Base-by-base conservation (phyloP, 257 asterid genomes). In the Ligustrum vulgare region DNA sequence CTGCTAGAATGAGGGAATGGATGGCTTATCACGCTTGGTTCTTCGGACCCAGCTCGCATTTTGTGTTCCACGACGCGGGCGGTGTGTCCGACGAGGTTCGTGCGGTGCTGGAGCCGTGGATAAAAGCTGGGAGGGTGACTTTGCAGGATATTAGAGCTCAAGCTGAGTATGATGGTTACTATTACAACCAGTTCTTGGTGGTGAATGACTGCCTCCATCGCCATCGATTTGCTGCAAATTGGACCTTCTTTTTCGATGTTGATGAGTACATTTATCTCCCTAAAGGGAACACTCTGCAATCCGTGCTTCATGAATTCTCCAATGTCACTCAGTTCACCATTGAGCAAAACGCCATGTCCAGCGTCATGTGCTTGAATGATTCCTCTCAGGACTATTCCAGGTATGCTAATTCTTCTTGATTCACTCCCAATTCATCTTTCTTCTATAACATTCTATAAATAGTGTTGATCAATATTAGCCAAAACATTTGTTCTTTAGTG, bases 11-110 rank as follows among this genome's bases (percentile, higher is more conserved):
- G 76, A 67, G 92, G 16, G 92, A 88, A 76, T 88, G 92, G 92
- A 84, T 88, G 89, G 89, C 89, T 2, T 88, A 88, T 73, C 92
- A 88, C 84, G 84, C 92, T 0, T 88, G 90, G 92, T 84, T 88
- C 85, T 88, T 88, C 75, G 90, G 92, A 1, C 15, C 60, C 2
- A 75, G 77, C 33, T 88, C 92, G 54, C 92, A 88, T 18, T 88
- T 88, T 71, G 90, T 86, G 8, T 82, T 88, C 76, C 92, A 86
- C 83, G 92, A 88, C 80, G 90, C 92, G 25, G 92, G 90, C 15
- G 92, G 92, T 0, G 90, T 84, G 73, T 82, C 90, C 79, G 75
- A 81, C 71, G 90, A 78, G 84, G 92, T 88, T 51, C 77, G 78
- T 79, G 85, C 84, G 75, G 92, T 77, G 76, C 79, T 88, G 85